A percentile compares a stretch with the other conserved stretches of the same genome.
These are phyloP conservation scores for Retiboletus flavoniger DNA, from an alignment of 1,284 basidiomycete species.

Conservation along the genomic window DNA sequence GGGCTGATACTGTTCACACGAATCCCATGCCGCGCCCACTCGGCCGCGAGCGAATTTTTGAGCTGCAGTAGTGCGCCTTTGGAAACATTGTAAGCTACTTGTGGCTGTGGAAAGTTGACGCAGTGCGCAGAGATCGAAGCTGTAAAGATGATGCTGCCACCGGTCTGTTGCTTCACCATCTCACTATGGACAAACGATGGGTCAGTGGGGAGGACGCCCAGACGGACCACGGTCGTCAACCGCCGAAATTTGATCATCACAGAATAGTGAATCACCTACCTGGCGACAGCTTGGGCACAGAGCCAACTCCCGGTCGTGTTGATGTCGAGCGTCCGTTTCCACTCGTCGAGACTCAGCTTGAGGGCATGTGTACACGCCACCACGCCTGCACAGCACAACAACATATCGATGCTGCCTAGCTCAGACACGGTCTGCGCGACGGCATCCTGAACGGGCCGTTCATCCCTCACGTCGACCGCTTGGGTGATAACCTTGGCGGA, in stretches of 20 bases:
- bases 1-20: constrained; percentile 44
- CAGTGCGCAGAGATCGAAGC: constrained; percentile 43
- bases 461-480: constrained; percentile 40
- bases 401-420: constrained; percentile 37
- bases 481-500: constrained; percentile 34
- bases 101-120: constrained; percentile 43
- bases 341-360: constrained; percentile 34
- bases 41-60: constrained; percentile 34
- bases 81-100: constrained; percentile 35
- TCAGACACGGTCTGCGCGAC: constrained; percentile 31
- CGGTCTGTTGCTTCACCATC: constrained; percentile 42
- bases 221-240: neutral
- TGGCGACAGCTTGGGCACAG: constrained; percentile 42
- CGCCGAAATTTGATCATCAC: neutral
- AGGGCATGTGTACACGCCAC: constrained; percentile 35
- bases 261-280: constrained; percentile 16
- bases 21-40: constrained; percentile 43
- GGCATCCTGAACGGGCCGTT: constrained; percentile 27
- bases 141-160: constrained; percentile 43
- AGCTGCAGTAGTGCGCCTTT: constrained; percentile 30
- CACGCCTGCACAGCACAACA: constrained; percentile 45
- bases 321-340: constrained; percentile 39
- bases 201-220: neutral
- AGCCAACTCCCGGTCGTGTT: constrained; percentile 46
- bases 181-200: constrained; percentile 15